A percentile compares a stretch with the other conserved stretches of the same genome.
Conservation (phyloP, 2,329 filamentous ascomycete genomes). For the Sporothrix globosa region DNA sequence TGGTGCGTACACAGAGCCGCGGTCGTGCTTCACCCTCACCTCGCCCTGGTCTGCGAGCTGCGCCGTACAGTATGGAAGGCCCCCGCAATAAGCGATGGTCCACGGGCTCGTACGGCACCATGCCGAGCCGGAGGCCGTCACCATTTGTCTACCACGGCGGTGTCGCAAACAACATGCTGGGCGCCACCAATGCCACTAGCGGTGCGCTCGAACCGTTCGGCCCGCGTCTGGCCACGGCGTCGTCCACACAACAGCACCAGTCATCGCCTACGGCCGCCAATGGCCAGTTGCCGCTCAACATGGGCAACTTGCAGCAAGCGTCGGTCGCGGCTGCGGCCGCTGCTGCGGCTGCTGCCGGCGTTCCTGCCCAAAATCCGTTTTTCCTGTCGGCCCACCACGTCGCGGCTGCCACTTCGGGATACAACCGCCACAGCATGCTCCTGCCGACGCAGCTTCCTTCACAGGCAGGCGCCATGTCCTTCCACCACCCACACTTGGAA, state of each 20-base stretch:
- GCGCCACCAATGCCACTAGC: background rate
- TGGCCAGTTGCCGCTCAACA: slow-evolving; percentile 56
- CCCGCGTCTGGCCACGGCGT: slow-evolving; percentile 50
- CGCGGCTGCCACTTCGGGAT: slow-evolving; percentile 38
- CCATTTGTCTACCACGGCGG: slow-evolving; percentile 62
- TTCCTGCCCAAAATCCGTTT: slow-evolving; percentile 56
- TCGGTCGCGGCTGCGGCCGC: slow-evolving; percentile 51
- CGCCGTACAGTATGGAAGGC: slow-evolving; percentile 70
- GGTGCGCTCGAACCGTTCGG: slow-evolving; percentile 58
- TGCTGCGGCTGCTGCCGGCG: slow-evolving; percentile 49
- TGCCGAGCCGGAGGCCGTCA: slow-evolving; percentile 58
- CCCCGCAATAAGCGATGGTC: slow-evolving; percentile 75
- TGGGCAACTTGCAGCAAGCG: slow-evolving; percentile 59
- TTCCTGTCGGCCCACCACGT: slow-evolving; percentile 52
- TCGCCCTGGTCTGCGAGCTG: slow-evolving; percentile 67
- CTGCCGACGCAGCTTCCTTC: slow-evolving; percentile 59
- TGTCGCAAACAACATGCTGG: background rate
- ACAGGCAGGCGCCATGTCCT: slow-evolving; percentile 42
- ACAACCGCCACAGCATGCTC: slow-evolving; percentile 62
- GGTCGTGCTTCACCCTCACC: slow-evolving; percentile 73
- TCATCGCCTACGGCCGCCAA: slow-evolving; percentile 55
- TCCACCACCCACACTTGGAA: slow-evolving; percentile 33
- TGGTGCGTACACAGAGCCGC: slow-evolving; percentile 66
- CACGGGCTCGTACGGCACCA: slow-evolving; percentile 69
- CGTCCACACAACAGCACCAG: slow-evolving; percentile 54